Conservation (phyloP, 2,329 filamentous ascomycete genomes). For the Monilinia laxa region DNA sequence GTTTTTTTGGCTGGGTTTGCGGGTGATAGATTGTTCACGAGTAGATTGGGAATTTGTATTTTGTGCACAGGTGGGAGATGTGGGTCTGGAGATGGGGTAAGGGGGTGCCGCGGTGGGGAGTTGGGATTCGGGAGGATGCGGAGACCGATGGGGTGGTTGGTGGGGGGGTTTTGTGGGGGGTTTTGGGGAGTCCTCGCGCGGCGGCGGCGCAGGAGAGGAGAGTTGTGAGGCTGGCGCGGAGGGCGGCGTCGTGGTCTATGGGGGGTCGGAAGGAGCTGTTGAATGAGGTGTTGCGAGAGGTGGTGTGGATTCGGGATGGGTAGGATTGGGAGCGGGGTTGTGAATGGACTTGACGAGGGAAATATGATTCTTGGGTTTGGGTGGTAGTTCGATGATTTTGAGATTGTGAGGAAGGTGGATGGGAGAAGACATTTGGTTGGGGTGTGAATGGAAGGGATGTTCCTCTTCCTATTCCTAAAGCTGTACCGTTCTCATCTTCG, state of each 20-base stretch:
- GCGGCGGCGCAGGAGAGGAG: constrained; percentile 90
- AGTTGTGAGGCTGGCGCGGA: constrained; percentile 91
- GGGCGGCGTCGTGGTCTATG: constrained; percentile 87
- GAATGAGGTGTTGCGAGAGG: constrained; percentile 39
- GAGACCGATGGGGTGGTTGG: constrained; percentile 49
- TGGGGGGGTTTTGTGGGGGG: constrained; percentile 29
- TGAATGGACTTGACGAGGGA: constrained; percentile 37
- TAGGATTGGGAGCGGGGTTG: constrained; percentile 29
- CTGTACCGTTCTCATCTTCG: constrained; percentile 67
- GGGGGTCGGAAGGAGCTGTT: constrained; percentile 60
- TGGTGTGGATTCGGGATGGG: constrained; percentile 41
- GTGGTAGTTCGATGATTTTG: constrained; percentile 40
- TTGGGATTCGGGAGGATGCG: constrained; percentile 61
- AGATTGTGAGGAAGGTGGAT: constrained; percentile 62
- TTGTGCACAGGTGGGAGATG: constrained; percentile 29
- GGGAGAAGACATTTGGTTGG: constrained; percentile 89
- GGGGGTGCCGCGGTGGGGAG: constrained; percentile 55
- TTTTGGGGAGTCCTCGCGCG: constrained; percentile 71
- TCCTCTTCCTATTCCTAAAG: constrained; percentile 56
- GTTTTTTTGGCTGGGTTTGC: constrained; percentile 42
- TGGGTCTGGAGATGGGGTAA: constrained; percentile 56
- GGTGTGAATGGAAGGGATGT: constrained; percentile 65
- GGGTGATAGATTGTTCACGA: constrained; percentile 40
- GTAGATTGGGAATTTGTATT: constrained; percentile 28
- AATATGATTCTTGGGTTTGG: constrained; percentile 44